Base-by-base conservation (phyloP, 2,329 filamentous ascomycete genomes). In the Xylaria sp. region DNA sequence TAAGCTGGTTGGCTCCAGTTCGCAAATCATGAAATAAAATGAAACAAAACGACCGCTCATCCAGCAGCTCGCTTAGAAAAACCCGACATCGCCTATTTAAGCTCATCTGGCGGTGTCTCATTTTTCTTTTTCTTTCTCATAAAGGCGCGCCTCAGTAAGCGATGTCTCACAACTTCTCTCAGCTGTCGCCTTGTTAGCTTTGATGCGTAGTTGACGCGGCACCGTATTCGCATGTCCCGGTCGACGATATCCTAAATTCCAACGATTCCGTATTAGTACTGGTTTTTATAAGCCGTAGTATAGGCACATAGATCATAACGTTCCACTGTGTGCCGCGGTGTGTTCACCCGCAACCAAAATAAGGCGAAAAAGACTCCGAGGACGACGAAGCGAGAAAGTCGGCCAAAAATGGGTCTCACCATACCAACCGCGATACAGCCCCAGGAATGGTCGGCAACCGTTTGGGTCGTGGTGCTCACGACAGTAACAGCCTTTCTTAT, bases 391-490 rank as follows among this genome's bases (percentile, higher is more conserved):
- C 15, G 9, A 48, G 12, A 55, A 54, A 20, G 50, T 25, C 39
- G 60, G 15, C 6, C 41, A 46, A 46, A 66, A 20, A 72, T 72
- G 66, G 59, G 52, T n/a, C 10, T 63, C 20, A 50, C 50, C 20
- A 20, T 66, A 23, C 48, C 55, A 20, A 57, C 52, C n/a, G 12
- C 59, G 51, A 32, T 70, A 9, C 63, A 23, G 9, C 68, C 70
- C 3, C 69, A 66, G 58, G 61, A 69, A 37, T 76, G 74, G 76
- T 60, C 72, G 4, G 61, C 70, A 7, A 74, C 70, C 18, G 28
- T 74, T n/a, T 76, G 70, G 69, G 63, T 73, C 34, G 23, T 75
- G 32, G 44, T 77, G 9, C 66, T 76, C 18, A 72, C 74, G 13
- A 68, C 70, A 3, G 56, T 66, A 1, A 72, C 60, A 3, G 65